Base-by-base conservation (phyloP, 2,329 filamentous ascomycete genomes). In the Leptographium lundbergii region DNA sequence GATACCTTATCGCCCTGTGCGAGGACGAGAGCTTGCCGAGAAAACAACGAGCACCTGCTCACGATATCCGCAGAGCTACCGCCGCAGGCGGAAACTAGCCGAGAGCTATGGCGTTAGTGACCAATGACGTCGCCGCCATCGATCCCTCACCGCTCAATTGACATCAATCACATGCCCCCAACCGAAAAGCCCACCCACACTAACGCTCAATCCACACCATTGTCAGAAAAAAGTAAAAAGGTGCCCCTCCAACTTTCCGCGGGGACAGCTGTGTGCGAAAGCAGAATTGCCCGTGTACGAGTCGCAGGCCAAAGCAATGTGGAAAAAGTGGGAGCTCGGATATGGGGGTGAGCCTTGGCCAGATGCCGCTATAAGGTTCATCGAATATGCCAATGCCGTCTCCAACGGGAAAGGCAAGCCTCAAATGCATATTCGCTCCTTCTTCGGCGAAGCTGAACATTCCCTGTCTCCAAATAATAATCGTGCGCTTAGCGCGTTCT, bases 131-230 rank as follows among this genome's bases (percentile, higher is more conserved):
- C 56, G 34, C 14, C 56, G 48, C 29, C 19, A 27, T 22, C 6
- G 13, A 32, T 57, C 17, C 25, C 48, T 57, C 56, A 57, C 56
- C 56, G 56, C 56, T 57, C 48, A 42, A 42, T 57, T 51, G 55
- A 55, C 55, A 57, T 57, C 29, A 34, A 51, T 57, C 56, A 57
- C 56, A 57, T 57, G 48, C 34, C 56, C 47, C 56, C 13, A n/a
- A 13, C 39, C 24, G 11, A 42, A 56, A 56, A 57, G 22, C 10
- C 45, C 56, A 39, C 45, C 45, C 56, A 39, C 45, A 50, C 27
- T n/a, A 39, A 19, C 45, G 36, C 27, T 47, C 45, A 50, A 27
- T 17, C 22, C 45, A 51, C 48, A 27, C 48, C 48, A 51, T 51
- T 27, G 48, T 29, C 54, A 56, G 13, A 48, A 34, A 39, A 54